These are phyloP conservation scores for Lichtheimia hyalospora DNA, from an alignment of 371 early-diverging fungal species.

Conservation along the genomic window DNA sequence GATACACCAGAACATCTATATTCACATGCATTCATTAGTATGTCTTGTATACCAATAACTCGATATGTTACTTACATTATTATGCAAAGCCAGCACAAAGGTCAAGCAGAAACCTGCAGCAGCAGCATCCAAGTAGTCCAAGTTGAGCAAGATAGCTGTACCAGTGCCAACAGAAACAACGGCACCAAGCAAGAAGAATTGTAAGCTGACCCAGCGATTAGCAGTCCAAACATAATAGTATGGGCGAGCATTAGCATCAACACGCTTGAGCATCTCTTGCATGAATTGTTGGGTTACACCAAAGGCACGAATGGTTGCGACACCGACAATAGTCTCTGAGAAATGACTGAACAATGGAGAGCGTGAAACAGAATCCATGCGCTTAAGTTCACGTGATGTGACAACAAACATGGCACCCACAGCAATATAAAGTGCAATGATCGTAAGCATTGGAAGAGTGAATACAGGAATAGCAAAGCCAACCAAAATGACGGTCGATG, in stretches of 20 bases:
- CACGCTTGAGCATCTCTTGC: slow-evolving; percentile 48
- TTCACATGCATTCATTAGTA: background rate
- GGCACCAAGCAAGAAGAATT: slow-evolving; percentile 68
- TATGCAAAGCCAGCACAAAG: slow-evolving; percentile 72
- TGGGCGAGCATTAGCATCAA: slow-evolving; percentile 68
- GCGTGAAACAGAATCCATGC: slow-evolving; percentile 74
- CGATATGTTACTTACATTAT: slow-evolving; percentile 32
- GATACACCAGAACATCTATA: slow-evolving; percentile 64
- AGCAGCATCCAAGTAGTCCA: slow-evolving; percentile 59
- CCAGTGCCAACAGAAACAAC: slow-evolving; percentile 62
- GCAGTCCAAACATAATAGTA: slow-evolving; percentile 74
- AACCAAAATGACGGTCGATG: slow-evolving; percentile 64
- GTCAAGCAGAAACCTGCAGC: slow-evolving; percentile 77
- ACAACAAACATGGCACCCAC: slow-evolving; percentile 66
- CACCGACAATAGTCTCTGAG: slow-evolving; percentile 66
- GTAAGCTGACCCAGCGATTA: slow-evolving; percentile 83
- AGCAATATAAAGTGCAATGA: slow-evolving; percentile 48
- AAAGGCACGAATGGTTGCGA: slow-evolving; percentile 80
- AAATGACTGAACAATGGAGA: slow-evolving; percentile 81
- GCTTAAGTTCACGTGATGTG: slow-evolving; percentile 76
- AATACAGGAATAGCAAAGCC: slow-evolving; percentile 63
- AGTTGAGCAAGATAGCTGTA: slow-evolving; percentile 39
- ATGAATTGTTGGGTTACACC: slow-evolving; percentile 61
- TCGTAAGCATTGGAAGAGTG: slow-evolving; percentile 34
- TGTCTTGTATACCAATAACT: background rate